Evolutionary conservation across 805 yeast genomes (phyloP).

Genomic region (Metschnikowia lachancei): DNA sequence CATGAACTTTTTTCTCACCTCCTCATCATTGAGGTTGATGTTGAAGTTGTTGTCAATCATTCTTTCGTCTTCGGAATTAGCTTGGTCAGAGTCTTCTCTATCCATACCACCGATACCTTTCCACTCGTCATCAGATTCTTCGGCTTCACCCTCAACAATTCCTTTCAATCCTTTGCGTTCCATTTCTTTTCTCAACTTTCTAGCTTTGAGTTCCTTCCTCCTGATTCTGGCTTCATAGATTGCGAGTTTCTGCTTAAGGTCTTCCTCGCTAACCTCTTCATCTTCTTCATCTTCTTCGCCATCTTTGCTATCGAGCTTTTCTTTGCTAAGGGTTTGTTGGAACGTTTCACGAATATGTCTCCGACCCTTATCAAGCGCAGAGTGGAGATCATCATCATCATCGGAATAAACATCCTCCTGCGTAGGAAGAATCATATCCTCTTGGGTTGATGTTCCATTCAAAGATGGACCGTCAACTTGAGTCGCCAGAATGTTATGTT

Average conservation of each 20-base stretch:
- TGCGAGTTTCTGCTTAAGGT: slow-evolving; percentile 32
- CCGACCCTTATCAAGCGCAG: slow-evolving; percentile 25
- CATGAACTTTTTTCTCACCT: slow-evolving; percentile 54
- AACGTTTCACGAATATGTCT: slow-evolving; percentile 18
- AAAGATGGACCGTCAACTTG: slow-evolving; percentile 16
- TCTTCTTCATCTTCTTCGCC: slow-evolving; percentile 22
- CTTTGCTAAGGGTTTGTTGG: neutral
- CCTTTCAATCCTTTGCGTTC: slow-evolving; percentile 56
- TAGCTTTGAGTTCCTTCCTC: slow-evolving; percentile 32
- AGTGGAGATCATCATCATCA: slow-evolving; percentile 30
- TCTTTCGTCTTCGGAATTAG: slow-evolving; percentile 71
- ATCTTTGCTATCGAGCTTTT: slow-evolving; percentile 19
- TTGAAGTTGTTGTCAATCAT: slow-evolving; percentile 72
- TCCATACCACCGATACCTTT: slow-evolving; percentile 75
- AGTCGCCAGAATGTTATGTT: slow-evolving; percentile 15
- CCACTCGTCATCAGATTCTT: slow-evolving; percentile 89
- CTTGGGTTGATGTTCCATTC: slow-evolving; percentile 10
- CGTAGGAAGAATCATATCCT: slow-evolving; percentile 6
- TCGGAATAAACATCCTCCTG: slow-evolving; percentile 16
- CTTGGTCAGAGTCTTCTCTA: slow-evolving; percentile 55
- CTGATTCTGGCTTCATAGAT: slow-evolving; percentile 39
- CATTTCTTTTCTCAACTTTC: slow-evolving; percentile 47
- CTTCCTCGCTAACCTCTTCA: slow-evolving; percentile 26
- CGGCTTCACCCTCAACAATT: slow-evolving; percentile 79
- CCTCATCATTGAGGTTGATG: slow-evolving; percentile 54